phyloP scores from a whole-genome alignment of 805 yeast species.

The Maudiozyma serrabonitensis region DNA sequence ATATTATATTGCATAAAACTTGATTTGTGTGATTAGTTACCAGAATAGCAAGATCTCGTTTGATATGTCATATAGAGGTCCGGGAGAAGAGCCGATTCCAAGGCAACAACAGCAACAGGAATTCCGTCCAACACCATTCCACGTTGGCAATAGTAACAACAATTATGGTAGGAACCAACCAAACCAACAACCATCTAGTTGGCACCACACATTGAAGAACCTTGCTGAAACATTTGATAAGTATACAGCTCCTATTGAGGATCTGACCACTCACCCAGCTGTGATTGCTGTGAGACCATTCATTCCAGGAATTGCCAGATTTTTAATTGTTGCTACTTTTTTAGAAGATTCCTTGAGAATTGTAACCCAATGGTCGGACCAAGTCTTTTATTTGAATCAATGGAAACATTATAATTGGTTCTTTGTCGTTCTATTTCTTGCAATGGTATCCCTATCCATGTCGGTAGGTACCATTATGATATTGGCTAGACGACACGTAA shows the following conservation, averaged over 20 bases:
- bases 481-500: conserved; percentile 56
- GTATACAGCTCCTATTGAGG: conserved; percentile 24
- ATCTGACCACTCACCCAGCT: conserved; percentile 39
- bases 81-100: background rate
- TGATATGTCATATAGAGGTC: conserved; percentile 2
- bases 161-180: background rate
- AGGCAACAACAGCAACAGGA: background rate
- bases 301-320: conserved; percentile 81
- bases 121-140: background rate
- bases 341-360: conserved; percentile 83
- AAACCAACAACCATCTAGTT: background rate
- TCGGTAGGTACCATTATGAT: conserved; percentile 59
- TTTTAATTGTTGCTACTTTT: conserved; percentile 87
- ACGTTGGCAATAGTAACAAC: background rate
- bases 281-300: conserved; percentile 49
- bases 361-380: conserved; percentile 81
- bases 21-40: too few species aligned
- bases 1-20: too few species aligned
- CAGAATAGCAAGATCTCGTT: too few species aligned
- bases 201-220: background rate
- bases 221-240: background rate
- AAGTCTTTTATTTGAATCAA: conserved; percentile 71
- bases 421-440: conserved; percentile 64
- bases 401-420: conserved; percentile 72
- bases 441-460: conserved; percentile 61